Evolutionary conservation across 768 basidiomycete species (phyloP).

Genomic region (Lentinula raphanica): DNA sequence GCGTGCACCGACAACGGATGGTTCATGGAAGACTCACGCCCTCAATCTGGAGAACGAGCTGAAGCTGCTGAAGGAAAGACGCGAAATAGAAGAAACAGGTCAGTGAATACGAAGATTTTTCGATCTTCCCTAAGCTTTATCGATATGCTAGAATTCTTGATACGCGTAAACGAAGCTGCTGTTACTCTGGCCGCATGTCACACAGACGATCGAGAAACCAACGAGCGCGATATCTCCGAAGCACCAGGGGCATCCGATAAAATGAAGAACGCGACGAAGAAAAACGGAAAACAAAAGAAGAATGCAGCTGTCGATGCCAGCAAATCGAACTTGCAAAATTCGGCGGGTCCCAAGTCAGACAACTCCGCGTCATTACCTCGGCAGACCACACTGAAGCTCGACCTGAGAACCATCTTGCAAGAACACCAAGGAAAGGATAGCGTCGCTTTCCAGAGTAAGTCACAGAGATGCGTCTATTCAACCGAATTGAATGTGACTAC

Average conservation of each 20-base stretch:
- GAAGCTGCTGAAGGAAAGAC: slow-evolving; percentile 30
- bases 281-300: neutral
- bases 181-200: neutral
- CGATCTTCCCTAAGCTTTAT: neutral
- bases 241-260: neutral
- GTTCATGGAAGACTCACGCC: slow-evolving; percentile 36
- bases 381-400: neutral
- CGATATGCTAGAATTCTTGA: neutral
- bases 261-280: neutral
- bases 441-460: neutral
- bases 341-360: neutral
- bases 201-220: neutral
- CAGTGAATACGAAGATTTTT: slow-evolving; percentile 8
- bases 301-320: neutral
- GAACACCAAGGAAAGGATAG: too few species aligned
- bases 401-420: neutral
- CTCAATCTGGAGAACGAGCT: slow-evolving; percentile 37
- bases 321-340: neutral
- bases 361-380: too few species aligned
- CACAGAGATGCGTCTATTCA: too few species aligned
- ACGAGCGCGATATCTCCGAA: too few species aligned
- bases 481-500: too few species aligned
- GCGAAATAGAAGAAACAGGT: slow-evolving; percentile 40
- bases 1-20: slow-evolving; percentile 16
- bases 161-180: neutral